Conservation (phyloP, 331 rosid species). For the Telfairia occidentalis region DNA sequence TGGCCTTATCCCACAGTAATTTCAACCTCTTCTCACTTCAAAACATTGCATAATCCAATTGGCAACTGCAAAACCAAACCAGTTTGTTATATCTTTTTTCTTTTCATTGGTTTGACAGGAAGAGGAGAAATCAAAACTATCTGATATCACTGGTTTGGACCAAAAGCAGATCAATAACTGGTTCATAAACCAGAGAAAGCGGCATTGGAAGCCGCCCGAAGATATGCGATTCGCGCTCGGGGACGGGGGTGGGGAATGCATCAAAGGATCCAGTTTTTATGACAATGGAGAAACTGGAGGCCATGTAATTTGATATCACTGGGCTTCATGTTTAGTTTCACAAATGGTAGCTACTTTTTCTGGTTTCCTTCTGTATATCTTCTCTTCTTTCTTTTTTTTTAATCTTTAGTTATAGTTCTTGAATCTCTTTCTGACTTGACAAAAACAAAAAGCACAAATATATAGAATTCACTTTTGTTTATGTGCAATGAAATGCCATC, state of each 20-base stretch:
- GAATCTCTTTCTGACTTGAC: not conserved
- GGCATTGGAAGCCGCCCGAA: conserved; percentile 15
- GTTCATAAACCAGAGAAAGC: conserved; percentile 10
- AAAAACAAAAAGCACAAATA: not conserved
- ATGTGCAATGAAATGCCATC: not conserved
- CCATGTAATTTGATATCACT: not conserved
- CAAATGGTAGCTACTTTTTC: not conserved
- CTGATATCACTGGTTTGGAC: conserved; percentile 1
- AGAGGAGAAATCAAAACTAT: not conserved
- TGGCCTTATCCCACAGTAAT: conserved; percentile 85
- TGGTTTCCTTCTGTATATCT: not conserved
- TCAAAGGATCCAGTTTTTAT: not conserved
- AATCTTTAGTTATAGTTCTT: not conserved
- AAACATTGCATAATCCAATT: not conserved
- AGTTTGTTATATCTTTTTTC: not conserved
- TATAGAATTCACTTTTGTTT: not conserved
- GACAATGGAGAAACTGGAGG: not conserved
- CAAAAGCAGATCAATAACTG: conserved; percentile 10
- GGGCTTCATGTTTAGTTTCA: not conserved
- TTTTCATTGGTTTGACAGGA: not conserved
- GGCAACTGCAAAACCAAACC: too few species aligned
- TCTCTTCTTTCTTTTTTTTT: not conserved
- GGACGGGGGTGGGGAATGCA: not conserved
- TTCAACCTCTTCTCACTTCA: not conserved
- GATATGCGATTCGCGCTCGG: not conserved